Evolutionary conservation across 1,284 basidiomycete genomes (phyloP), one percentile per base, ranked within the genome.

Genomic region (Amylostereum areolatum): DNA sequence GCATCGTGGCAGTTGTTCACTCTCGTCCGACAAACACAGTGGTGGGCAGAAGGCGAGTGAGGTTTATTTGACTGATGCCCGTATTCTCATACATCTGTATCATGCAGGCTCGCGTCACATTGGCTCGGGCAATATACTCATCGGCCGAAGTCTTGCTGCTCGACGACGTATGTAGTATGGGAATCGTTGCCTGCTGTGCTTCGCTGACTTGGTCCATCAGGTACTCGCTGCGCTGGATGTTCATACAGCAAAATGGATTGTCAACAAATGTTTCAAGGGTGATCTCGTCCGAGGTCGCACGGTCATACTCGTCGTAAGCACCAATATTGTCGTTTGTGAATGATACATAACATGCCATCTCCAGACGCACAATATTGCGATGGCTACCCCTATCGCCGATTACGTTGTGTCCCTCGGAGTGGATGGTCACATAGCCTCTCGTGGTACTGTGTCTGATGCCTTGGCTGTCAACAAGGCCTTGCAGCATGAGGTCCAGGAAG

Each of bases 21-120:
- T 24, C 42, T n/a, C 45, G 28, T 43, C 43, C 46, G 46, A n/a
- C 32, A 24, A 37, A 53, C 47, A 63, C n/a, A 83, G 79, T 59
- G 85, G 85, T 31, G 85, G 86, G n/a, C 86, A 89, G 61, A 89
- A 88, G 64, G 60, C n/a, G n/a, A n/a, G n/a, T n/a, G n/a, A n/a
- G n/a, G n/a, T n/a, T n/a, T n/a, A n/a, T n/a, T n/a, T n/a, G n/a
- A n/a, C n/a, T n/a, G n/a, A n/a, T n/a, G n/a, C n/a, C n/a, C n/a
- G n/a, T 61, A 35, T 18, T 12, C 37, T 34, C 34, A 35, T 34
- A 36, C 28, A 45, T 42, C 18, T 42, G n/a, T 29, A 18, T 37
- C 6, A 12, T n/a, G 3, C 18, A 75, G 67, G 86, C 86, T 7
- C 71, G 85, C 24, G 71, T 94, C 42, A 91, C 85, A 0, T 70